phyloP scores from a whole-genome alignment of 108 stramenopile species.

The Skeletonema marinoi region DNA sequence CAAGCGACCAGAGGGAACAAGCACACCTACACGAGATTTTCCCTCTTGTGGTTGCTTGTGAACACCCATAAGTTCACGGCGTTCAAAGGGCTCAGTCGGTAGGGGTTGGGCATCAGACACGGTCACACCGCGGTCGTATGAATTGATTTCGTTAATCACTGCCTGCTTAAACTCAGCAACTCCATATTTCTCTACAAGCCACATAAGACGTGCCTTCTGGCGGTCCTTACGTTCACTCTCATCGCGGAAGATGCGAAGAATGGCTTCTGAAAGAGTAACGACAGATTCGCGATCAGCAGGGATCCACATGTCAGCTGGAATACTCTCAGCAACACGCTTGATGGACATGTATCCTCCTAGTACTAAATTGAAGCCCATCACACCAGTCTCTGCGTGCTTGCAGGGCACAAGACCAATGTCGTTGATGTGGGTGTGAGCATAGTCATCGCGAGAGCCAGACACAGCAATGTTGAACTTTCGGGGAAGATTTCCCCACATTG shows the following conservation, averaged over 20 bases:
- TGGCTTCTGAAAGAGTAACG: constrained; percentile 79
- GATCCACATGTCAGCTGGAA: constrained; percentile 87
- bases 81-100: constrained; percentile 60
- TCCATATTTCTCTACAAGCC: constrained; percentile 92
- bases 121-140: constrained; percentile 72
- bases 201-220: constrained; percentile 91
- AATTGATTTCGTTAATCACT: constrained; percentile 72
- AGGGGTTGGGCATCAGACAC: constrained; percentile 64
- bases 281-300: constrained; percentile 78
- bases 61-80: constrained; percentile 87
- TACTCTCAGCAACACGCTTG: constrained; percentile 86
- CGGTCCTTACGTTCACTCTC: constrained; percentile 86
- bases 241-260: constrained; percentile 90
- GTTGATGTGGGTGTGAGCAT: constrained; percentile 94
- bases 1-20: constrained; percentile 87
- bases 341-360: constrained; percentile 95
- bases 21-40: constrained; percentile 84
- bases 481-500: constrained; percentile 86
- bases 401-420: constrained; percentile 87
- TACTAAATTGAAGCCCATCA: constrained; percentile 93
- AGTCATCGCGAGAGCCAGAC: constrained; percentile 90
- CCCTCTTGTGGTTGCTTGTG: constrained; percentile 90
- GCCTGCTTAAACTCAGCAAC: constrained; percentile 76
- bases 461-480: constrained; percentile 96
- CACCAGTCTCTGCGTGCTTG: constrained; percentile 76